A percentile compares a stretch with the other conserved stretches of the same genome.
Conservation (phyloP, 352 stramenopile genomes). For the Globisporangium recalcitrans region DNA sequence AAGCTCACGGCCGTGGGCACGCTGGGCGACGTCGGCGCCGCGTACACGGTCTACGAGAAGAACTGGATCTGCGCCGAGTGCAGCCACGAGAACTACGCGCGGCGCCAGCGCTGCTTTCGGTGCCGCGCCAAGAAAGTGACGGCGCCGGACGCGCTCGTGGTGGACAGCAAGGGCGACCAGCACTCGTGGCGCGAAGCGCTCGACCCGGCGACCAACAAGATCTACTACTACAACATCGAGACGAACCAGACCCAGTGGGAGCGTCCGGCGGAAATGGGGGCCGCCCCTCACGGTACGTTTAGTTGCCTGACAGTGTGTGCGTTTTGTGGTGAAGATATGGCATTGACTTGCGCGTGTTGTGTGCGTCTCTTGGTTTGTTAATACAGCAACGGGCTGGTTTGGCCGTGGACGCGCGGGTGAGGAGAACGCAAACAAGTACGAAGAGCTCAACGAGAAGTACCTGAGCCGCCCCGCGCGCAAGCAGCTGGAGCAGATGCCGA, state of each 20-base stretch:
- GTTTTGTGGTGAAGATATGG: neutral
- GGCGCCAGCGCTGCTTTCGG: slow-evolving; percentile 64
- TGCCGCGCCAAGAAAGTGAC: slow-evolving; percentile 76
- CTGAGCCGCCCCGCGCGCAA: slow-evolving; percentile 83
- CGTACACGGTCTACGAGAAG: slow-evolving; percentile 87
- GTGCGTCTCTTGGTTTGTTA: neutral
- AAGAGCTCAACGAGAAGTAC: slow-evolving; percentile 80
- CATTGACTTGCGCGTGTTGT: neutral
- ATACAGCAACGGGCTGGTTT: slow-evolving; percentile 89
- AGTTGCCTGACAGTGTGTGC: neutral
- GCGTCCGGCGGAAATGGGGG: slow-evolving; percentile 86
- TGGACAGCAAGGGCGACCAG: slow-evolving; percentile 38
- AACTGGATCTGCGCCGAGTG: slow-evolving; percentile 88
- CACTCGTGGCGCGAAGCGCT: slow-evolving; percentile 89
- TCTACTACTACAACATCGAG: slow-evolving; percentile 93
- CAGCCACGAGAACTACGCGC: slow-evolving; percentile 83
- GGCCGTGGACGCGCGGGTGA: slow-evolving; percentile 83
- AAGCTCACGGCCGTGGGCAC: slow-evolving; percentile 77
- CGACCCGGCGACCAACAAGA: slow-evolving; percentile 84
- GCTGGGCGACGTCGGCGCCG: slow-evolving; percentile 73
- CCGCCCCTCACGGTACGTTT: slow-evolving; percentile 63
- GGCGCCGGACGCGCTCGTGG: slow-evolving; percentile 51
- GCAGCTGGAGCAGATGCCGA: slow-evolving; percentile 88
- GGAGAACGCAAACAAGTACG: slow-evolving; percentile 68
- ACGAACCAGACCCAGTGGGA: slow-evolving; percentile 89